phyloP scores from a whole-genome alignment of 352 stramenopile genomes.

The Globisporangium abappressorium region DNA sequence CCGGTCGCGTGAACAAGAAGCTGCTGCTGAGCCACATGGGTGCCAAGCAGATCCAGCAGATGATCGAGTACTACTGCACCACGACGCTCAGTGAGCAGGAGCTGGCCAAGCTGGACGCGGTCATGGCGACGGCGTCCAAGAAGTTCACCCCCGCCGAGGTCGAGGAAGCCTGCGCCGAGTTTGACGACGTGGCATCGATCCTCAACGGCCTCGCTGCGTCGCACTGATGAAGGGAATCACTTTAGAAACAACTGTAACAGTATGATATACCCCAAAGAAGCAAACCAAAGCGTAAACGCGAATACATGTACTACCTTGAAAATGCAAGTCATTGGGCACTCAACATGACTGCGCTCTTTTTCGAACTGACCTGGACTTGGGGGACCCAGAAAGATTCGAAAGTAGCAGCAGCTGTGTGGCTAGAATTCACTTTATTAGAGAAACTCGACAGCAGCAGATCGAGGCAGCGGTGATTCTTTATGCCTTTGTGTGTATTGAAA shows the following conservation, averaged over 20 bases:
- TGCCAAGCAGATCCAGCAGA: constrained; percentile 13
- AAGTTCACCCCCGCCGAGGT: constrained; percentile 20
- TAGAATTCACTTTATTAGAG: too few species aligned
- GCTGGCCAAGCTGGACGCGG: not conserved
- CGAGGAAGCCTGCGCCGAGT: constrained; percentile 22
- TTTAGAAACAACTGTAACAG: not conserved
- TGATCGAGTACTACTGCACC: constrained; percentile 32
- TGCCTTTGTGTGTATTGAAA: too few species aligned
- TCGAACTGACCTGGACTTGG: too few species aligned
- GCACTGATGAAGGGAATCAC: not conserved
- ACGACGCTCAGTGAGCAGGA: constrained; percentile 4
- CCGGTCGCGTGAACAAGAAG: constrained; percentile 89
- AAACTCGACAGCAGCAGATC: too few species aligned
- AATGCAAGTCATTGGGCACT: not conserved
- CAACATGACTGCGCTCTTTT: too few species aligned
- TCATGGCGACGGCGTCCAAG: constrained; percentile 14
- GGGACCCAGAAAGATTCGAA: too few species aligned
- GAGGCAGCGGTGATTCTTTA: too few species aligned
- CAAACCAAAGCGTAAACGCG: not conserved
- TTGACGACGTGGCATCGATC: constrained; percentile 9
- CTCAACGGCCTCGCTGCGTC: not conserved
- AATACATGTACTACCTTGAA: not conserved
- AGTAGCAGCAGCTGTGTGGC: too few species aligned
- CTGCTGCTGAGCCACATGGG: constrained; percentile 20
- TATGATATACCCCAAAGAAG: not conserved